A percentile compares a stretch with the other conserved stretches of the same genome.
Conservation (phyloP, 768 basidiomycete species). For the Tricholoma furcatifolium region DNA sequence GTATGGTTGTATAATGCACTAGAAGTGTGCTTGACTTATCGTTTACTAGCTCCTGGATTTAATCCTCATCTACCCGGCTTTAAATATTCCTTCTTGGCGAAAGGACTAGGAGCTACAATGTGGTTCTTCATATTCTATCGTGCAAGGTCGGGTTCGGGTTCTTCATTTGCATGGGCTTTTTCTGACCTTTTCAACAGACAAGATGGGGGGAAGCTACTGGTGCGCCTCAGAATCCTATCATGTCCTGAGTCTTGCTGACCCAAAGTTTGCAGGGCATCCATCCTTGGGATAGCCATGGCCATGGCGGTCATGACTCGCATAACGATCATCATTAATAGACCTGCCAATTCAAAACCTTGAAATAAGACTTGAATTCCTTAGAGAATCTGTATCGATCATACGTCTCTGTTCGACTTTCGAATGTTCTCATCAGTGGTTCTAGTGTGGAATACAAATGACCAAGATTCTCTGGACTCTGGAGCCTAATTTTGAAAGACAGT, state of each 20-base stretch:
- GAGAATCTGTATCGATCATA: background rate
- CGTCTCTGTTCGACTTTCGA: background rate
- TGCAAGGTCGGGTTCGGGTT: constrained; percentile 63
- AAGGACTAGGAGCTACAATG: constrained; percentile 89
- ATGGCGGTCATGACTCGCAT: constrained; percentile 29
- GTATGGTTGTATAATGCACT: constrained; percentile 20
- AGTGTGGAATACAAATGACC: no score
- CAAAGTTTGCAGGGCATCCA: constrained; percentile 45
- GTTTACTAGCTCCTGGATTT: constrained; percentile 65
- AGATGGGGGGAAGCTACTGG: constrained; percentile 75
- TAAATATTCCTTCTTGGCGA: constrained; percentile 75
- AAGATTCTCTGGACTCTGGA: no score
- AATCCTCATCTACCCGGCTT: constrained; percentile 84
- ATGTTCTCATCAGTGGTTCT: no score
- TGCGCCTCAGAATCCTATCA: constrained; percentile 30
- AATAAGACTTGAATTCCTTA: background rate
- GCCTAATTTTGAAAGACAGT: no score
- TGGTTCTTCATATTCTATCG: constrained; percentile 99
- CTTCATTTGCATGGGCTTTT: background rate
- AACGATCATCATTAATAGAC: constrained; percentile 39
- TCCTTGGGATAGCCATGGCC: constrained; percentile 39
- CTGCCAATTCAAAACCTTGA: background rate
- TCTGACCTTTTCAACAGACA: constrained; percentile 41
- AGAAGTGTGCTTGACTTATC: constrained; percentile 5
- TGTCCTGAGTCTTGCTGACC: background rate